Base-by-base conservation (phyloP, 495 filamentous ascomycete genomes). In the Penicillium coprophilum region DNA sequence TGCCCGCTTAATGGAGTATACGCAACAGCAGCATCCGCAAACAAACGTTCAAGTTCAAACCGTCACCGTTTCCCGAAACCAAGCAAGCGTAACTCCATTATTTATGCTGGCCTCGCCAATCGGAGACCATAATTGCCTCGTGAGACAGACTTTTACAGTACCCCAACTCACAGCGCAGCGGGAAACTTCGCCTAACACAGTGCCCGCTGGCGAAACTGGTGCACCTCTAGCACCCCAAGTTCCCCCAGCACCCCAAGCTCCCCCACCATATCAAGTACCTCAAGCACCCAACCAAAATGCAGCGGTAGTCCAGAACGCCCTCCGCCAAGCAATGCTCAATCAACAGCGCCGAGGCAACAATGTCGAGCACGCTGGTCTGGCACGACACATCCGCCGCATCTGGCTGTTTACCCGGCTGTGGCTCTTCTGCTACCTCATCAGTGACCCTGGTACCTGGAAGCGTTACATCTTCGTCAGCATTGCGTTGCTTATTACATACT, bases 391-490 rank as follows among this genome's bases (percentile, higher is more conserved):
- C 61, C 74, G 85, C 48, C 80, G 84, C 21, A 64, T 94, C 20
- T 96, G 90, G 90, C 79, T 94, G 17, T 72, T 94, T n/a, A 71
- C 90, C 44, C 84, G 90, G 30, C 70, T 96, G 19, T 81, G 85
- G 41, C 80, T 86, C 46, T 90, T 95, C 70, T 82, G 90, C 34
- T 93, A 88, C 75, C 84, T 91, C 69, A 88, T 93, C 57, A 88
- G 87, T 17, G 82, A 84, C 8, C 82, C 84, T n/a, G 82, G 84
- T 27, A 82, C 86, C 41, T 92, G 86, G 86, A 80, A 82, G 8
- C 82, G 90, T 32, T 85, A 83, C 58, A 54, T 89, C 15, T 80
- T 87, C 27, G 77, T 93, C 32, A 71, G 80, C n/a, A 61, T 80
- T 3, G 71, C 87, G 13, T 79, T 84, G 1, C 57, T 86, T 11